Conservation (phyloP, 345 rosid genomes). For the Salix suchowensis region DNA sequence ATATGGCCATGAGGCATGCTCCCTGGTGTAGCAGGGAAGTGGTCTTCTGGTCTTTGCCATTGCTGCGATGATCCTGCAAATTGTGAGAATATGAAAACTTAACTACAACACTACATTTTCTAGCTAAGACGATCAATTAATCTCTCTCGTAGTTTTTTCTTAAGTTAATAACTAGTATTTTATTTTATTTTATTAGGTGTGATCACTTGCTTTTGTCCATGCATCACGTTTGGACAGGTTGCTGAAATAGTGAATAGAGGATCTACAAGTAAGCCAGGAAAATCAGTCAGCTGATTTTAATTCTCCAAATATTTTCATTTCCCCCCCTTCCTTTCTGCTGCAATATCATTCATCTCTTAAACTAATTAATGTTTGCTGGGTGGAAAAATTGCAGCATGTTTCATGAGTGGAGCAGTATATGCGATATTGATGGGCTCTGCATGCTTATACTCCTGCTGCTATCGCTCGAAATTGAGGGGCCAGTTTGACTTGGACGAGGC, state of each 20-base stretch:
- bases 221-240: constrained; percentile 52
- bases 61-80: constrained; percentile 30
- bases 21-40: not conserved
- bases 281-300: not conserved
- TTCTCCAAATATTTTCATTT: not conserved
- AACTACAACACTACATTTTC: too few species aligned
- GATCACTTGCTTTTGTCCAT: constrained; percentile 45
- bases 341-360: not conserved
- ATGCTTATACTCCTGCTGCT: constrained; percentile 39
- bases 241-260: constrained; percentile 42
- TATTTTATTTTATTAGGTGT: constrained; percentile 18
- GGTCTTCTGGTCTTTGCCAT: constrained; percentile 30
- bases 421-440: constrained; percentile 28
- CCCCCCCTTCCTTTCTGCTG: too few species aligned
- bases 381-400: constrained; percentile 37
- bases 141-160: not conserved
- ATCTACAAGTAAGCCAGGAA: constrained; percentile 19
- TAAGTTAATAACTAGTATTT: not conserved
- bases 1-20: not conserved
- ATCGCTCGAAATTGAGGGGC: constrained; percentile 41
- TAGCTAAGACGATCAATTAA: not conserved
- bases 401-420: constrained; percentile 28
- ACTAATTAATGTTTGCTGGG: not conserved
- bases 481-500: constrained; percentile 44
- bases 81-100: not conserved